Evolutionary conservation across 345 rosid genomes (phyloP), one percentile per base, ranked within the genome.

Genomic region (Viola odorata): DNA sequence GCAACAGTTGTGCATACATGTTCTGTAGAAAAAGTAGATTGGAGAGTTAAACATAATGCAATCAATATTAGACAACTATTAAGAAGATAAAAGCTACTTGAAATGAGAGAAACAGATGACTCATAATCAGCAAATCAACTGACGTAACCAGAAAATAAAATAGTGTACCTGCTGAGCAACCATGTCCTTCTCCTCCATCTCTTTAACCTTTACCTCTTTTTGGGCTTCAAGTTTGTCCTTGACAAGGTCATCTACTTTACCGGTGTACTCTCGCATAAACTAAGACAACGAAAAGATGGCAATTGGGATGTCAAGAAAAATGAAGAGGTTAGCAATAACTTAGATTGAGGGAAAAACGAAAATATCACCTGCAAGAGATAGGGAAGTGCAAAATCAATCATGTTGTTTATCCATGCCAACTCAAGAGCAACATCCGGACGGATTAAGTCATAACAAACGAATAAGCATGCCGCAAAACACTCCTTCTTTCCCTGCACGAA

Each of bases 1-100:
- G 97, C 68, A 91, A 70, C 68, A 91, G 71, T 60, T 91, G 97
- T 5, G 97, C 96, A 65, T 91, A 88, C 97, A 91, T 91, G 67
- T 88, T 88, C 97, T 91, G 85, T 71, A 55, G 54, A 15, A 61
- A 41, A 68, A 17, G 39, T 2, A 37, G 15, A 12, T 36, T 23
- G 32, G 32, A 23, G 32, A 23, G 2, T 23, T 23, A 23, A 23
- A 23, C 32, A 42, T 42, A 11, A 42, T 1, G 45, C 45, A 42
- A 42, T 7, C 45, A 42, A 1, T 1, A 42, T 42, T 6, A 42
- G 5, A 47, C 50, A 47, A 47, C n/a, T 23, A 23, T 23, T 23
- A 23, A 23, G 32, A 23, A 23, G 32, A 23, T 23, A 23, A 23
- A 23, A 23, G 32, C 32, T 23, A 23, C 32, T 23, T 23, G 32